Evolutionary conservation across 805 yeast species (phyloP), one percentile per base, ranked within the genome.

Genomic region (Ogataea pilisensis): DNA sequence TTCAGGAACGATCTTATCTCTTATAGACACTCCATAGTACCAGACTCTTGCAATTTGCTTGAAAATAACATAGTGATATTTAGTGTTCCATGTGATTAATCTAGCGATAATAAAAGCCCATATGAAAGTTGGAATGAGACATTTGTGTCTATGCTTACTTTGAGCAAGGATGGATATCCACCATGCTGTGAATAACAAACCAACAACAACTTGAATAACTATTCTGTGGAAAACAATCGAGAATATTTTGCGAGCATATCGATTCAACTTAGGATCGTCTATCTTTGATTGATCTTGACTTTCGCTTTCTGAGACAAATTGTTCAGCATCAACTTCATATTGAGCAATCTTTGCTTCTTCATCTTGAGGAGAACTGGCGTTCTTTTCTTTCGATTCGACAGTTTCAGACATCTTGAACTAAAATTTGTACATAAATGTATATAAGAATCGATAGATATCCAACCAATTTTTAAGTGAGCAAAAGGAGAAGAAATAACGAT

Each of bases 101-200:
- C 76, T 55, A 9, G 65, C 58, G 68, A 71, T 64, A 8, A 69
- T 49, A 59, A 65, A 55, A 13, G 63, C 63, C 64, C 66, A 71
- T 25, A 71, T 48, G 12, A 67, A 50, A 13, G 75, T 70, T 18
- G 75, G 75, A 44, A 71, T 69, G 51, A 71, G 65, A 75, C 75
- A 71, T 49, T 68, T 46, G 39, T 50, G 67, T 46, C 76, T 60
- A 38, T 70, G 70, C 39, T 61, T 63, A 3, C 61, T 45, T 48
- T 71, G 76, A 38, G 57, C 61, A 31, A 71, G 39, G 35, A 71
- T 70, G 12, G 74, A 65, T 36, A 71, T 51, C 75, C 75, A 71
- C 68, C 69, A 65, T 9, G 63, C 44, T 41, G 42, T 35, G 57
- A 47, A 48, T 8, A 46, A 20, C 20, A 39, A 8, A 24, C 45